These are phyloP conservation scores for Allium sativum DNA, from an alignment of 106 monocot genomes.

Conservation along the genomic window DNA sequence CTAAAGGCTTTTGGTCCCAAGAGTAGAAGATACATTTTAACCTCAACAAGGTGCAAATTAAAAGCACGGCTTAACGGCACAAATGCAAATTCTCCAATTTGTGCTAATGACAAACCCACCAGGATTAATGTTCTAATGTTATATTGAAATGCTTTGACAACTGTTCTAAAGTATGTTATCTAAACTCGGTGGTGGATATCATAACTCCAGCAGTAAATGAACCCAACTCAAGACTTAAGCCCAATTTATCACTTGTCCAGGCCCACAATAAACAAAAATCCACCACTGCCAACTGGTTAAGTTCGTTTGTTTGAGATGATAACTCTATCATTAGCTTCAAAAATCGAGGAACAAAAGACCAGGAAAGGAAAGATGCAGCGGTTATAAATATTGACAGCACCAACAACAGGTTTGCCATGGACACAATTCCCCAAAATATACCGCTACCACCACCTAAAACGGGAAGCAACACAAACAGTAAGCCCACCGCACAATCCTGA, in stretches of 20 bases:
- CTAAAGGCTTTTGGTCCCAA: slow-evolving; percentile 95
- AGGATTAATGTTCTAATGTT: slow-evolving; percentile 70
- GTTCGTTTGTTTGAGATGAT: slow-evolving; percentile 88
- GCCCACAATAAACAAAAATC: too few relatives aligned
- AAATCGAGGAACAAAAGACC: slow-evolving; percentile 83
- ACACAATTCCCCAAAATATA: slow-evolving; percentile 64
- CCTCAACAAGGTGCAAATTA: slow-evolving; percentile 96
- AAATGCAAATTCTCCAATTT: slow-evolving; percentile 98
- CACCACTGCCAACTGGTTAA: too few relatives aligned
- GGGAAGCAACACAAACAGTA: slow-evolving; percentile 94
- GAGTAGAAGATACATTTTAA: slow-evolving; percentile 88
- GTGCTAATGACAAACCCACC: slow-evolving; percentile 86
- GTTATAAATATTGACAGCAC: slow-evolving; percentile 60
- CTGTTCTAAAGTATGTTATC: slow-evolving; percentile 88
- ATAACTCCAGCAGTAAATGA: slow-evolving; percentile 97
- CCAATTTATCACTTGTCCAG: slow-evolving; percentile 90
- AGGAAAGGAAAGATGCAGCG: slow-evolving; percentile 48
- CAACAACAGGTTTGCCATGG: slow-evolving; percentile 80
- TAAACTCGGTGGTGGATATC: slow-evolving; percentile 95
- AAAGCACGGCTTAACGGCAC: slow-evolving; percentile 93
- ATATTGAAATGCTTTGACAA: slow-evolving; percentile 82
- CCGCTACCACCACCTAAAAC: slow-evolving; percentile 82
- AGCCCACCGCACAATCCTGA: slow-evolving; percentile 98
- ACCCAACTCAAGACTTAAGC: slow-evolving; percentile 94
- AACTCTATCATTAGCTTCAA: slow-evolving; percentile 91